Evolutionary conservation across 2,329 filamentous ascomycete genomes (phyloP).

Genomic region (Lachnellula willkommii): DNA sequence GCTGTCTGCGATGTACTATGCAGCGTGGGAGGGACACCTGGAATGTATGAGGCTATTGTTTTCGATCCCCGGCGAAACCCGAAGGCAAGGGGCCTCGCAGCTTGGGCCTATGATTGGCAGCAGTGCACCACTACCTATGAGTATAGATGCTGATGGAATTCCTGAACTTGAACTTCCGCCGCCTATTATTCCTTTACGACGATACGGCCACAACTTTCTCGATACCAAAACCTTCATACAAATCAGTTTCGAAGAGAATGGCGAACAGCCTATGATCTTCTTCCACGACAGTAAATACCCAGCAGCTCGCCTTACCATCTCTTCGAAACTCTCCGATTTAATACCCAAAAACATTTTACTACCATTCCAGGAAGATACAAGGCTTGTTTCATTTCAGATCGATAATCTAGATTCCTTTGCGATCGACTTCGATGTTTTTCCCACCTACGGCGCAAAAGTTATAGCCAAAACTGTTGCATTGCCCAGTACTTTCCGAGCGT

Average conservation of each 20-base stretch:
- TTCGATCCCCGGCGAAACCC: conserved; percentile 34
- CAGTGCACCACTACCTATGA: conserved; percentile 51
- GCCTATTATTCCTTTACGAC: conserved; percentile 87
- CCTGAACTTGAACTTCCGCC: conserved; percentile 87
- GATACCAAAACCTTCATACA: conserved; percentile 97
- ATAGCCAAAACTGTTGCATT: conserved; percentile 94
- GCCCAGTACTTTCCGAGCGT: conserved; percentile 75
- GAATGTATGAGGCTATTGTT: conserved; percentile 88
- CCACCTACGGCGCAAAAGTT: conserved; percentile 93
- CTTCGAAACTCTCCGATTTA: conserved; percentile 90
- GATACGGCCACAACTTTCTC: conserved; percentile 97
- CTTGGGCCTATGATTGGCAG: conserved; percentile 29
- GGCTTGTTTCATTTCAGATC: conserved; percentile 90
- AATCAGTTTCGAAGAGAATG: conserved; percentile 76
- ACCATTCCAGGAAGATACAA: conserved; percentile 92
- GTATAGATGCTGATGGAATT: conserved; percentile 79
- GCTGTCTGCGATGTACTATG: conserved; percentile 94
- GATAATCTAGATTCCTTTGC: conserved; percentile 90
- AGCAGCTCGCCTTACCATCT: conserved; percentile 89
- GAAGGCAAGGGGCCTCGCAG: conserved; percentile 27
- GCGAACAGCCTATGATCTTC: conserved; percentile 76
- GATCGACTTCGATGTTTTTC: conserved; percentile 95
- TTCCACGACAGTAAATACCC: conserved; percentile 97
- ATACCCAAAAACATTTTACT: conserved; percentile 95
- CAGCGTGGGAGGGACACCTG: conserved; percentile 93